Evolutionary conservation across 768 basidiomycete species (phyloP), one percentile per base, ranked within the genome.

Genomic region (Rhizopogon vinicolor): DNA sequence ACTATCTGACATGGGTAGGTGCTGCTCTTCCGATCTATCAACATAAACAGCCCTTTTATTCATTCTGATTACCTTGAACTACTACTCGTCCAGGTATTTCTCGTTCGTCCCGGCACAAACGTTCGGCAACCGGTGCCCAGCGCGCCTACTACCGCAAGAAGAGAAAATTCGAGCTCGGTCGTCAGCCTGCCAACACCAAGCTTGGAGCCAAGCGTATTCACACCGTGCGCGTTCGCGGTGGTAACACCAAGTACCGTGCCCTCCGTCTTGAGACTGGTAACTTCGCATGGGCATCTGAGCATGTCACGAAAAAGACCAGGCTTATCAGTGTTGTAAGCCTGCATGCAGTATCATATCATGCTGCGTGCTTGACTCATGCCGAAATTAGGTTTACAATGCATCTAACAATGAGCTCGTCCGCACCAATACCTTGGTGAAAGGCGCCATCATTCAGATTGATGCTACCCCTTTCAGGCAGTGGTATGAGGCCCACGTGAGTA

Each of bases 351-450:
- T 46, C 29, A 13, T 41, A 25, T 31, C 7, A 53, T 29, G 14
- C 45, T 41, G 14, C 41, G 8, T 28, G 53, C 2, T 35, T 61
- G 57, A 69, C 29, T 14, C 1, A 14, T 22, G 33, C 35, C 39
- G 41, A 37, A 43, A 43, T 4, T 59, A 95, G 93, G 91, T 93
- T 48, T 99, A 98, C 85, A 99, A 98, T 74, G 86, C 97, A 44
- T 95, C 97, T 60, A 99, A 98, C 86, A 99, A 99, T 78, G 97
- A 99, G 77, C 86, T 98, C 68, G 96, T 99, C 70, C 92, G 97
- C 67, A 99, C 97, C 67, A 98, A 99, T 81, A 99, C 97, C 53
- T 87, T 99, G 55, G 97, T 99, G 71, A 98, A 96, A 82, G 81
- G 88, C 59, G 90, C 90, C 62, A 89, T 99, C 77, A 91, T 99